Conservation (phyloP, 2,329 filamentous ascomycete species). For the Grosmannia penicillata region DNA sequence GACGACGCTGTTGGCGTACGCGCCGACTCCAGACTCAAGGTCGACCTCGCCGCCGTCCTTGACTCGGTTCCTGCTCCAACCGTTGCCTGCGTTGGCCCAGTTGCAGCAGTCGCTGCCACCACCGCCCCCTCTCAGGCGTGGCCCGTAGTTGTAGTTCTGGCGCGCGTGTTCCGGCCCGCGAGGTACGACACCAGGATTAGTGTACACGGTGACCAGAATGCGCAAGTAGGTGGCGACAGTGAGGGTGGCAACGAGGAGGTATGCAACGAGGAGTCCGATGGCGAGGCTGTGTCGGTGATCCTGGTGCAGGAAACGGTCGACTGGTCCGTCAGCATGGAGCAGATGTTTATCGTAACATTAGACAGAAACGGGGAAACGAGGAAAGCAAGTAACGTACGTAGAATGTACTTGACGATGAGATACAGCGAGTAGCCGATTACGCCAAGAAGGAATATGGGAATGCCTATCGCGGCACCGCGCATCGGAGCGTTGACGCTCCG, state of each 20-base stretch:
- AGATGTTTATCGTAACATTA: background rate
- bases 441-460: slow-evolving; percentile 55
- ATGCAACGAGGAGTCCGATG: slow-evolving; percentile 49
- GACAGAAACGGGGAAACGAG: background rate
- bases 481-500: slow-evolving; percentile 7
- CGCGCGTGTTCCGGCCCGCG: slow-evolving; percentile 31
- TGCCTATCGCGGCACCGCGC: slow-evolving; percentile 21
- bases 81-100: slow-evolving; percentile 5
- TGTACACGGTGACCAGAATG: slow-evolving; percentile 50
- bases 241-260: slow-evolving; percentile 55
- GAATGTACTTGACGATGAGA: slow-evolving; percentile 51
- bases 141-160: slow-evolving; percentile 4
- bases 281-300: slow-evolving; percentile 39
- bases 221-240: slow-evolving; percentile 56
- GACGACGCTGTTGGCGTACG: background rate
- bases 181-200: slow-evolving; percentile 60
- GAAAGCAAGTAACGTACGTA: slow-evolving; percentile 35
- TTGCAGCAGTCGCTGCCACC: background rate
- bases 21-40: slow-evolving; percentile 11
- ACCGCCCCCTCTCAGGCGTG: background rate
- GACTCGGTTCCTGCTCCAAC: slow-evolving; percentile 1
- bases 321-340: slow-evolving; percentile 23
- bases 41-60: slow-evolving; percentile 7
- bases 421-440: slow-evolving; percentile 58
- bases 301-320: slow-evolving; percentile 51